A percentile compares a stretch with the other conserved stretches of the same genome.
phyloP scores from a whole-genome alignment of 257 asterid genomes.

The Ocimum tenuiflorum region DNA sequence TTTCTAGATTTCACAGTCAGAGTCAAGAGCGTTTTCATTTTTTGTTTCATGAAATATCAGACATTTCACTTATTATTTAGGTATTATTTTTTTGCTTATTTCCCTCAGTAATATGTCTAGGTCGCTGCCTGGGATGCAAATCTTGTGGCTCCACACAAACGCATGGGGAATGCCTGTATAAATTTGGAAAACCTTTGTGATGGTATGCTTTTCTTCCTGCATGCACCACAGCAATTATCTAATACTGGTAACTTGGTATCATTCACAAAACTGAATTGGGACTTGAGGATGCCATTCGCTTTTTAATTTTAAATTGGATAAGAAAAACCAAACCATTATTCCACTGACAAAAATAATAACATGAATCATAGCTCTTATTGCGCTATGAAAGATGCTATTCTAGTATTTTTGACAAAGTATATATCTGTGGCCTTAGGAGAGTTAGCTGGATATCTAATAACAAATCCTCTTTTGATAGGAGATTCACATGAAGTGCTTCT shows the following conservation, averaged over 20 bases:
- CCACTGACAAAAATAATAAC: not conserved
- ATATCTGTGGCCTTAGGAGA: conserved; percentile 5
- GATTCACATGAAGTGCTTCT: conserved; percentile 63
- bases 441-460: conserved; percentile 20
- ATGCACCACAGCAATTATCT: conserved; percentile 2
- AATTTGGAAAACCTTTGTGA: conserved; percentile 66
- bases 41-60: not conserved
- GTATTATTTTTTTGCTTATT: conserved; percentile 1
- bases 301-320: conserved; percentile 3
- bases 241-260: not conserved
- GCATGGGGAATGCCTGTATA: conserved; percentile 86
- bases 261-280: conserved; percentile 2
- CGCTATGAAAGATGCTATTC: conserved; percentile 4
- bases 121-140: conserved; percentile 99
- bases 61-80: not conserved
- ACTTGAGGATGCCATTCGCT: not conserved
- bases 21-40: not conserved
- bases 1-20: not conserved
- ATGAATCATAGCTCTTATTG: not conserved
- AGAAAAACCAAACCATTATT: not conserved
- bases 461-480: conserved; percentile 46
- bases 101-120: conserved; percentile 31
- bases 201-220: conserved; percentile 43
- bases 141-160: conserved; percentile 93
- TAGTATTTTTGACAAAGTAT: conserved; percentile 3